These are phyloP conservation scores for Candida cerambycidarum DNA, from an alignment of 805 yeast species.

Conservation along the genomic window DNA sequence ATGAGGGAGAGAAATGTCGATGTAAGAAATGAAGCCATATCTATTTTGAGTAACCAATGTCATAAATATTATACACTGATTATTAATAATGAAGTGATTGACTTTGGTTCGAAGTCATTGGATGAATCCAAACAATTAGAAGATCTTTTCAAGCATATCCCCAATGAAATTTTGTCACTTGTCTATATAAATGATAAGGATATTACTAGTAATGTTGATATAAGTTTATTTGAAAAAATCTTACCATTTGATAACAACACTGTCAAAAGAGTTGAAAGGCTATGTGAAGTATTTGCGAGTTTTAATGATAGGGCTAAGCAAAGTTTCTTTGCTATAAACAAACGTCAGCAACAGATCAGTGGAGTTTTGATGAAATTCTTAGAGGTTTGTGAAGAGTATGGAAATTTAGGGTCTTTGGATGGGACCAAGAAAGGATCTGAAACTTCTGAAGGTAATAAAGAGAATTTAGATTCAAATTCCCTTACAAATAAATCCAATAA, in stretches of 20 bases:
- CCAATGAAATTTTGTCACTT: constrained; percentile 62
- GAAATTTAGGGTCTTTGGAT: constrained; percentile 13
- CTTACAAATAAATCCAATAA: constrained; percentile 44
- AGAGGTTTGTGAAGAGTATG: constrained; percentile 46
- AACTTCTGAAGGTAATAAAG: constrained; percentile 19
- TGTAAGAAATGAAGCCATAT: constrained; percentile 61
- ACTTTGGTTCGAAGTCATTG: constrained; percentile 29
- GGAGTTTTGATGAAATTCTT: constrained; percentile 50
- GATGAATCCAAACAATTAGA: constrained; percentile 27
- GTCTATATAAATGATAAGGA: constrained; percentile 71
- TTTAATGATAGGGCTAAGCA: constrained; percentile 59
- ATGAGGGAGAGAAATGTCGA: constrained; percentile 68
- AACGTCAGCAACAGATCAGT: constrained; percentile 64
- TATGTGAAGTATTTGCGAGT: constrained; percentile 47
- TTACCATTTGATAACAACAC: constrained; percentile 54
- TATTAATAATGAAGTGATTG: constrained; percentile 19
- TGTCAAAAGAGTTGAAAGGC: constrained; percentile 49
- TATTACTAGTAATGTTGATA: constrained; percentile 67
- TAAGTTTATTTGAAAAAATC: constrained; percentile 55
- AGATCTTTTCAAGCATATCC: constrained; percentile 49
- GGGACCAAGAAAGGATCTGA: constrained; percentile 21
- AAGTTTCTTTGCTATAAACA: constrained; percentile 67
- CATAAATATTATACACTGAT: constrained; percentile 38
- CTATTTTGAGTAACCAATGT: constrained; percentile 55
- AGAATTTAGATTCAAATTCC: background rate